Evolutionary conservation across 2,329 filamentous ascomycete species (phyloP), one percentile per base, ranked within the genome.

Genomic region (Didymella keratinophila): DNA sequence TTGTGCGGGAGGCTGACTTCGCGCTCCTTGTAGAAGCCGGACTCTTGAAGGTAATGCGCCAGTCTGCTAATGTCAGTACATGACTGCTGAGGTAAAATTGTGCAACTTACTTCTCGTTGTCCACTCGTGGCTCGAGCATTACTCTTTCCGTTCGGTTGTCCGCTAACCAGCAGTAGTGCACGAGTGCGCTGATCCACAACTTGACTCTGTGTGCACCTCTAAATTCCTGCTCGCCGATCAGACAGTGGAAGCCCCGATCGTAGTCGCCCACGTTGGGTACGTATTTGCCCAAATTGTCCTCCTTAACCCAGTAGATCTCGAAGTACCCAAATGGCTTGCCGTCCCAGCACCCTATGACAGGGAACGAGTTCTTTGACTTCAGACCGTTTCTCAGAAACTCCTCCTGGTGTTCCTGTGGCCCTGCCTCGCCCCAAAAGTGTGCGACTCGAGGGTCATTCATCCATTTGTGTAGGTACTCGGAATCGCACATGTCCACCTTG

Each of bases 291-390:
- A 99, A 76, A 0, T 82, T 80, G 71, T 98, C 95, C 74, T 99
- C 95, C 71, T 96, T 97, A 3, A 95, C 92, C 94, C 95, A 99
- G 79, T 99, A 99, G 32, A 99, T 85, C 80, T 99, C 95, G 73
- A 99, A 97, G 75, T 96, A 99, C 0, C 93, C 95, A 78, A 98
- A 99, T 0, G 94, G 94, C 60, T 94, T 89, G 11, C 92, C 93
- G 68, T 98, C 92, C 91, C 94, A 99, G 73, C 93, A 89, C 0
- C 91, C 95, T 60, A 98, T 94, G 0, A 89, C 92, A 0, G 95
- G 95, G 76, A 98, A 97, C 9, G 89, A 92, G 76, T 97, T 90
- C 18, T 83, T 82, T 20, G 84, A 87, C 12, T 82, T 82, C 11
- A 98, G 79, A 0, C 84, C 87, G 2, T 79, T 81, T 20, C 83